Percentiles rank a stretch among this genome's conserved stretches.
phyloP scores from a whole-genome alignment of 768 basidiomycete species.

The Rhodotorula diobovata region DNA sequence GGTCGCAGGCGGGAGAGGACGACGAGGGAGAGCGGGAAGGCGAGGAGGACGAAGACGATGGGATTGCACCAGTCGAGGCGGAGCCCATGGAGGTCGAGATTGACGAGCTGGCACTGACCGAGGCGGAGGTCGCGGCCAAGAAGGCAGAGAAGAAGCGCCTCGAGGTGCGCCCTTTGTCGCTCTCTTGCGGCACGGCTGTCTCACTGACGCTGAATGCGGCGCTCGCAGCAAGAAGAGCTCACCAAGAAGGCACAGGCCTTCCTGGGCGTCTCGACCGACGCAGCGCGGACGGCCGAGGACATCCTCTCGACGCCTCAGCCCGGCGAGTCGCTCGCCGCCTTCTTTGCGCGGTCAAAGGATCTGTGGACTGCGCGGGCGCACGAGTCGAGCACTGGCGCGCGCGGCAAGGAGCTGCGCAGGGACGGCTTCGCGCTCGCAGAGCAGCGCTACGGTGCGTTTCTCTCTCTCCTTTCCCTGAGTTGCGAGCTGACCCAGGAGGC shows the following conservation, averaged over 20 bases:
- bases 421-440: conserved; percentile 74
- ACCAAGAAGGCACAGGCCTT: conserved; percentile 54
- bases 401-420: conserved; percentile 70
- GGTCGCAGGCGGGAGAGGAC: conserved; percentile 24
- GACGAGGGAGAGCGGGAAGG: conserved; percentile 42
- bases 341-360: conserved; percentile 75
- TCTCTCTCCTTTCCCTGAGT: background rate
- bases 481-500: background rate
- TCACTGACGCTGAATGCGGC: no score
- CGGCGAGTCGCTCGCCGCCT: conserved; percentile 74
- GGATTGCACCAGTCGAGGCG: conserved; percentile 33
- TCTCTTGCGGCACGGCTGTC: no score
- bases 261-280: conserved; percentile 58
- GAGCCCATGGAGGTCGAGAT: conserved; percentile 43
- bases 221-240: conserved; percentile 47
- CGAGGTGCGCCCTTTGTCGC: conserved; percentile 9
- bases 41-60: conserved; percentile 44
- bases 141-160: conserved; percentile 21
- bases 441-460: conserved; percentile 61
- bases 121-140: conserved; percentile 38
- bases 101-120: conserved; percentile 39
- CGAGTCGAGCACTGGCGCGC: conserved; percentile 53
- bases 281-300: conserved; percentile 61
- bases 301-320: conserved; percentile 71
- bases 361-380: conserved; percentile 75